Evolutionary conservation across 2,329 filamentous ascomycete species (phyloP), one percentile per base, ranked within the genome.

Genomic region (Aspergillus spinulosporus): DNA sequence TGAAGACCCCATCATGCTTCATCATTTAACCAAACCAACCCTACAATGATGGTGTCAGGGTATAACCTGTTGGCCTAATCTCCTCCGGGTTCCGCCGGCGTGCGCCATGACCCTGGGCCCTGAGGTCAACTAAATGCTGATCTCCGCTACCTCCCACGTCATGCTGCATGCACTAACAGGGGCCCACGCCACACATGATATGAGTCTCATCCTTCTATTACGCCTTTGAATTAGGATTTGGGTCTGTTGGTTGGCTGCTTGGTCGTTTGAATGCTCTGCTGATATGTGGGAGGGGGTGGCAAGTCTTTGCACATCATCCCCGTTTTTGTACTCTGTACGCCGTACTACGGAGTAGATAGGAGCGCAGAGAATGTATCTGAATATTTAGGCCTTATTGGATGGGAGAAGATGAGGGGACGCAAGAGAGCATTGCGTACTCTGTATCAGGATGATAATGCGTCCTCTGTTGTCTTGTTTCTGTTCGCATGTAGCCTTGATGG

Each of bases 81-180:
- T 39, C 36, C 36, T 37, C 36, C 36, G 36, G 4, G 14, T n/a
- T n/a, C 36, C 5, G n/a, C 36, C 36, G 36, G n/a, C 39, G 51
- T 54, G 45, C 52, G 45, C 52, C n/a, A 49, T 48, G 42, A 49
- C 47, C 52, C 45, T 21, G 14, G 21, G 4, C 7, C 14, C 9
- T 42, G 39, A 42, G 14, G 5, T 42, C 15, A 5, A 7, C 14
- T 21, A 21, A 6, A 42, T 15, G 39, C 15, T 47, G 45, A 47
- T 47, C 46, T 43, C 42, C 29, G 12, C 42, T 42, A 26, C 34
- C 54, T 51, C 54, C 54, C 48, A 56, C 54, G 54, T 56, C 54
- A 56, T 56, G 21, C 28, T 52, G 54, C 54, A 56, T 56, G 45
- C 34, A 28, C 53, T 47, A 51, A 28, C 37, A 31, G 32, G 9